These are phyloP conservation scores for Furcasterigmium furcatum DNA, from an alignment of 2,329 filamentous ascomycete genomes.

Conservation along the genomic window DNA sequence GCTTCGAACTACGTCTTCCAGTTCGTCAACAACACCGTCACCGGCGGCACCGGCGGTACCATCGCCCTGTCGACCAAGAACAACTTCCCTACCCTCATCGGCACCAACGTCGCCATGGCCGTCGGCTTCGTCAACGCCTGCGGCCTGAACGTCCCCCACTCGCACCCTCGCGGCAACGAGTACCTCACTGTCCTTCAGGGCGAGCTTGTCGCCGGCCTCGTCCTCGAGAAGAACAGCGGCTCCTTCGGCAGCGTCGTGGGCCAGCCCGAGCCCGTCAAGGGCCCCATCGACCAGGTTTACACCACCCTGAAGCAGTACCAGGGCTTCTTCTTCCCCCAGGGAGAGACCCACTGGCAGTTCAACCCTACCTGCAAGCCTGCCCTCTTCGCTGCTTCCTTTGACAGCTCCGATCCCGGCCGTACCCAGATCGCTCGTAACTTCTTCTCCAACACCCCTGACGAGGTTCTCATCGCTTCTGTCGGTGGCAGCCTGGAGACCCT, in stretches of 20 bases:
- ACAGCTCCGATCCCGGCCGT: constrained; percentile 34
- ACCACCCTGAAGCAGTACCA: constrained; percentile 24
- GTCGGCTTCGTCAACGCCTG: constrained; percentile 40
- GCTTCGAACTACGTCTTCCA: constrained; percentile 14
- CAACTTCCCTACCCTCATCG: constrained; percentile 33
- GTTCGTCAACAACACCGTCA: constrained; percentile 15
- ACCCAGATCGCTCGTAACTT: constrained; percentile 28
- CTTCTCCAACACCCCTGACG: constrained; percentile 16
- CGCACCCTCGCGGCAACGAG: constrained; percentile 36
- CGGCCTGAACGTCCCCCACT: constrained; percentile 41
- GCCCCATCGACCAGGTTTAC: constrained; percentile 20
- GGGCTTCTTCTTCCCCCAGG: constrained; percentile 39
- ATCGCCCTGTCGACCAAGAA: constrained; percentile 22
- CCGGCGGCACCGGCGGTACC: constrained; percentile 9
- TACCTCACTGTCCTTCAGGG: constrained; percentile 36
- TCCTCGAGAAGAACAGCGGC: constrained; percentile 23
- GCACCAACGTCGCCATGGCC: constrained; percentile 34
- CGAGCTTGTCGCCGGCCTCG: constrained; percentile 29
- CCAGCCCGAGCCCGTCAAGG: constrained; percentile 16
- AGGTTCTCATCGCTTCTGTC: constrained; percentile 10
- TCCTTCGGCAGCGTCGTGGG: constrained; percentile 16
- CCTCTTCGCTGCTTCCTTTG: constrained; percentile 38
- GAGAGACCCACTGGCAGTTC: constrained; percentile 39
- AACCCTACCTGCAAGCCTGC: constrained; percentile 40
- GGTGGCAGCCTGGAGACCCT: not conserved